Conservation (phyloP, 2,329 filamentous ascomycete genomes). For the Diaporthe citrichinensis region DNA sequence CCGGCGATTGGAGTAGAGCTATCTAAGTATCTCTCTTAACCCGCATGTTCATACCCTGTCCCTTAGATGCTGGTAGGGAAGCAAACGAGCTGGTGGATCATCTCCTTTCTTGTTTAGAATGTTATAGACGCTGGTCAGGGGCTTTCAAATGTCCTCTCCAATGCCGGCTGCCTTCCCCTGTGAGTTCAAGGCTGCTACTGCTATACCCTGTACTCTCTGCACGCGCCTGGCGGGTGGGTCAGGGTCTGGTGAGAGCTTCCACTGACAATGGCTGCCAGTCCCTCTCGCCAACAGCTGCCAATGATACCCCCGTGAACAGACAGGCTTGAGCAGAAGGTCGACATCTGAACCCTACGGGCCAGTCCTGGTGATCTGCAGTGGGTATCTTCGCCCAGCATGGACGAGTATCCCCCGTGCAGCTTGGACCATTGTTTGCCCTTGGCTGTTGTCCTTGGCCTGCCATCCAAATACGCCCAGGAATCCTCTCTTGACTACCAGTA, state of each 20-base stretch:
- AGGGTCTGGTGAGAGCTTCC: slow-evolving; percentile 33
- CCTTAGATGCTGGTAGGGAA: neutral
- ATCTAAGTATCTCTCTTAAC: neutral
- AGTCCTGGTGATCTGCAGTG: slow-evolving; percentile 9
- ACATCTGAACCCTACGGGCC: neutral
- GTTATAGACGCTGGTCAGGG: neutral
- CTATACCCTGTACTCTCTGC: neutral
- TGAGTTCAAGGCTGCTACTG: slow-evolving; percentile 20
- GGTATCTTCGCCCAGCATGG: slow-evolving; percentile 66
- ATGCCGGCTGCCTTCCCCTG: neutral
- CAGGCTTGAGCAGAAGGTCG: neutral
- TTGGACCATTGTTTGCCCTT: slow-evolving; percentile 90
- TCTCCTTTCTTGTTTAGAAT: slow-evolving; percentile 17
- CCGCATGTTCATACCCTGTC: neutral
- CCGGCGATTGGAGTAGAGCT: slow-evolving; percentile 4
- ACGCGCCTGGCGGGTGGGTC: neutral
- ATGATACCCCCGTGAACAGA: slow-evolving; percentile 5
- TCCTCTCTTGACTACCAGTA: slow-evolving; percentile 64
- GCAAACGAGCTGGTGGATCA: slow-evolving; percentile 1
- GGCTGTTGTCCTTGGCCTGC: slow-evolving; percentile 84
- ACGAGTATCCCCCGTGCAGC: slow-evolving; percentile 84
- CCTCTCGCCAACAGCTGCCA: neutral
- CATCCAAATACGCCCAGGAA: slow-evolving; percentile 55
- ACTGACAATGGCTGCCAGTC: slow-evolving; percentile 31
- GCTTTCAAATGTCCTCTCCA: slow-evolving; percentile 26